These are phyloP conservation scores for Acanthamoeba divionensis DNA, from an alignment of 208 protist species.

Conservation along the genomic window DNA sequence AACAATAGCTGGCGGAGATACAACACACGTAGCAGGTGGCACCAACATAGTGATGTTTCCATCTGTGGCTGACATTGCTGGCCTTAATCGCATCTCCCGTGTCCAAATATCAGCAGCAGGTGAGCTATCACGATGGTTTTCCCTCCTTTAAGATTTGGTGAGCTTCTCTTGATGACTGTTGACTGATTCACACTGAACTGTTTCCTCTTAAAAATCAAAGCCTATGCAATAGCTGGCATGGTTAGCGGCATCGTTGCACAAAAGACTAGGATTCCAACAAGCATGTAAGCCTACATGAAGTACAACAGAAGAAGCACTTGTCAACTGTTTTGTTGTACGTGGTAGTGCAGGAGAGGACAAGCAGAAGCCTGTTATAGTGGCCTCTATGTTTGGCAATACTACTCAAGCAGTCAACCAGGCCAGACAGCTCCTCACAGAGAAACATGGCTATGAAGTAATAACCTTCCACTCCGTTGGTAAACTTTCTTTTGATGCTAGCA, in stretches of 20 bases:
- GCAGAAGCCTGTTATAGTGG: conserved; percentile 32
- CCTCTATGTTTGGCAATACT: conserved; percentile 44
- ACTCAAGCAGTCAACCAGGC: neutral
- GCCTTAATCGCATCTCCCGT: neutral
- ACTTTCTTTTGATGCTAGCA: no score
- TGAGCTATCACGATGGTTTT: neutral
- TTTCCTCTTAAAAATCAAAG: no score
- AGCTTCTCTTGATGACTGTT: no score
- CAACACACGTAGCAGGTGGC: neutral
- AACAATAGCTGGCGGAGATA: neutral
- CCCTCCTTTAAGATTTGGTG: no score
- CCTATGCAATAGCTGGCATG: neutral
- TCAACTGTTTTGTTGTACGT: no score
- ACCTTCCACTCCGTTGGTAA: conserved; percentile 24
- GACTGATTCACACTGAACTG: no score
- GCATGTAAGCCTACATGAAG: no score
- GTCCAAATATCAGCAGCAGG: neutral
- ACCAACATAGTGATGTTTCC: conserved; percentile 12
- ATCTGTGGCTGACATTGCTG: conserved; percentile 1
- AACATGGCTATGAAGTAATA: conserved; percentile 43
- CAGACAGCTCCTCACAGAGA: neutral
- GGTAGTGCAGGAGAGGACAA: neutral
- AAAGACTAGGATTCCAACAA: no score
- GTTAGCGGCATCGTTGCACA: neutral
- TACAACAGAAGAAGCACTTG: no score